phyloP scores from a whole-genome alignment of 139 green algal genomes.

The Chlamydomonas schloesseri region DNA sequence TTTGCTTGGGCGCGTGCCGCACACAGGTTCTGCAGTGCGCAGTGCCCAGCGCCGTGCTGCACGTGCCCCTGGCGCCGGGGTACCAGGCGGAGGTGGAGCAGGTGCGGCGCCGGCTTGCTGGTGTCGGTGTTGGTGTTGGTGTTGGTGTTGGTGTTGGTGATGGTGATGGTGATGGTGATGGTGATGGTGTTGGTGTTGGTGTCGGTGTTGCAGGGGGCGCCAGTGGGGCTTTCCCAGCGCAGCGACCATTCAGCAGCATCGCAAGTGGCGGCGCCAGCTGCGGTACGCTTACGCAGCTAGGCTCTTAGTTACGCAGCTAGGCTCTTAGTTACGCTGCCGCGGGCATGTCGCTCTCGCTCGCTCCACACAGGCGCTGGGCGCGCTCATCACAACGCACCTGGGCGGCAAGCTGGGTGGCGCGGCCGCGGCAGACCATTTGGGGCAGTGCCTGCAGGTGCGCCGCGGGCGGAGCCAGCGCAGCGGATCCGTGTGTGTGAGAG shows the following conservation, averaged over 20 bases:
- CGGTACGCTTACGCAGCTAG: no score
- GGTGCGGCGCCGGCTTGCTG: slow-evolving; percentile 3
- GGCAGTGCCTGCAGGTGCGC: neutral
- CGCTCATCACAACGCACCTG: slow-evolving; percentile 25
- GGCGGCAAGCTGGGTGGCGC: slow-evolving; percentile 17
- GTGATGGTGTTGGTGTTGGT: no score
- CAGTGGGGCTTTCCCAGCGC: no score
- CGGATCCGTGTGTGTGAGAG: no score
- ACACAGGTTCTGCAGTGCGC: slow-evolving; percentile 24
- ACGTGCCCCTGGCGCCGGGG: neutral
- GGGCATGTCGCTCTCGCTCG: neutral
- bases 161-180: no score
- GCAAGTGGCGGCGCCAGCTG: no score
- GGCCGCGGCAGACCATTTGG: neutral
- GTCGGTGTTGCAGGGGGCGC: no score
- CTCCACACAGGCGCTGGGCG: neutral
- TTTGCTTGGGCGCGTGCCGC: neutral
- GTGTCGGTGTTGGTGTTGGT: no score
- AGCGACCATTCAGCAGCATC: no score
- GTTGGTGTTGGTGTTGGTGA: no score
- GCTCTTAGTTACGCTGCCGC: no score
- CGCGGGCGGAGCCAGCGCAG: neutral
- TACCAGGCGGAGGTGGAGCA: neutral
- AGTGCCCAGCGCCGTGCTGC: slow-evolving; percentile 5
- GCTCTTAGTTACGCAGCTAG: no score